phyloP scores from a whole-genome alignment of 2,329 filamentous ascomycete genomes.

The Pseudogymnoascus sp. region DNA sequence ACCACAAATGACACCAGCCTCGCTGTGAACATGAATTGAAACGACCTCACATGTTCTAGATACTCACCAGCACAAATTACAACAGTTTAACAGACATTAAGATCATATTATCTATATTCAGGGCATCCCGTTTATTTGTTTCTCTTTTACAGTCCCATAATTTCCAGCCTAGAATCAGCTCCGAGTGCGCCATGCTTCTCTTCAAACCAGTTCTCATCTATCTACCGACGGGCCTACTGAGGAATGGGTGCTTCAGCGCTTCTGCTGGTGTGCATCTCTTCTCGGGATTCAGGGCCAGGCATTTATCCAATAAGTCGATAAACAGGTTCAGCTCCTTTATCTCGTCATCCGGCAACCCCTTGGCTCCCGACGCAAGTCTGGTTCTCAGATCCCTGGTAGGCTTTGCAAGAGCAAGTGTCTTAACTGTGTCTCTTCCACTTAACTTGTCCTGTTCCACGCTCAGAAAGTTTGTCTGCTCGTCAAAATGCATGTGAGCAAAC shows the following conservation, averaged over 20 bases:
- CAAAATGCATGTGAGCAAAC: conserved; percentile 70
- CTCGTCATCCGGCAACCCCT: conserved; percentile 65
- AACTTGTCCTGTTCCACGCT: conserved; percentile 82
- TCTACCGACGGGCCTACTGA: conserved; percentile 31
- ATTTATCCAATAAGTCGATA: conserved; percentile 79
- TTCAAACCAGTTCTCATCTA: neutral
- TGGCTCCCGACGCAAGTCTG: conserved; percentile 64
- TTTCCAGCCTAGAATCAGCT: neutral
- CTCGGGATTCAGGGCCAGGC: conserved; percentile 81
- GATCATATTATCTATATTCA: neutral
- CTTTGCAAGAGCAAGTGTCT: conserved; percentile 61
- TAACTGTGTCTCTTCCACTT: conserved; percentile 67
- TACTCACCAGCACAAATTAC: neutral
- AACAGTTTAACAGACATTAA: neutral
- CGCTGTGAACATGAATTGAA: neutral
- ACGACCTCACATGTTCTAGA: neutral
- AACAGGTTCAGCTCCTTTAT: conserved; percentile 73
- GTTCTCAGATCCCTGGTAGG: conserved; percentile 75
- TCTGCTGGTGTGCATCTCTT: conserved; percentile 82
- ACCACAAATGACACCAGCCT: neutral
- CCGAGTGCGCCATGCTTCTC: neutral
- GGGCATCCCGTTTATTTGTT: neutral
- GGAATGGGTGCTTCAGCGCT: conserved; percentile 83
- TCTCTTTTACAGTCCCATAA: neutral
- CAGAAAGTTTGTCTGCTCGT: conserved; percentile 74